Conservation (phyloP, 306 rosid species). For the Styphnolobium japonicum region DNA sequence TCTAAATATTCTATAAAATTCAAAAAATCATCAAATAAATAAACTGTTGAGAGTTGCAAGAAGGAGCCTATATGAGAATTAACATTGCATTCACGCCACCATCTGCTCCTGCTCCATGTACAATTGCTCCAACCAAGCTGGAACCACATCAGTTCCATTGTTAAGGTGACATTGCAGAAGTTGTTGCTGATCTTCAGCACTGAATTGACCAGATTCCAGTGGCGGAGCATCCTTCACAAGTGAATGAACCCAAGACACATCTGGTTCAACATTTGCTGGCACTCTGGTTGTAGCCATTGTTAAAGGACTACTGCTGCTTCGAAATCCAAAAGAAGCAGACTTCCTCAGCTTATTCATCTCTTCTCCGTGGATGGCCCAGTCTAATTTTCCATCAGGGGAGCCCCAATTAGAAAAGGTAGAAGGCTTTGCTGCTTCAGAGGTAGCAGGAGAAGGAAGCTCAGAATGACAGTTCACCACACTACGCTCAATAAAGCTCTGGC, state of each 20-base stretch:
- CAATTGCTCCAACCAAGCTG: constrained; percentile 81
- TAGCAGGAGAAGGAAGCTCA: constrained; percentile 49
- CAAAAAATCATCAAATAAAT: constrained; percentile 37
- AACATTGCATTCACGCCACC: constrained; percentile 46
- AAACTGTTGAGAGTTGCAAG: constrained; percentile 30
- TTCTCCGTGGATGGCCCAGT: constrained; percentile 67
- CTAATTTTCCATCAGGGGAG: constrained; percentile 64
- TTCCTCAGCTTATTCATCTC: constrained; percentile 73
- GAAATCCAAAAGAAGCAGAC: constrained; percentile 72
- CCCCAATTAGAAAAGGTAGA: constrained; percentile 63
- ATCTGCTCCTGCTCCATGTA: constrained; percentile 82
- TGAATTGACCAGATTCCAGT: constrained; percentile 24
- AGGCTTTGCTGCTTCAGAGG: constrained; percentile 30
- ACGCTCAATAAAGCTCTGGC: constrained; percentile 84
- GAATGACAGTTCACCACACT: constrained; percentile 39
- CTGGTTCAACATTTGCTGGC: constrained; percentile 41
- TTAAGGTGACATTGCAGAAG: constrained; percentile 44
- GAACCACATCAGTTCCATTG: constrained; percentile 48
- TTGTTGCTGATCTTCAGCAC: constrained; percentile 48
- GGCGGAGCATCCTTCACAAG: constrained; percentile 58
- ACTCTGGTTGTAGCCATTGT: constrained; percentile 13
- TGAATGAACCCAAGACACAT: constrained; percentile 76
- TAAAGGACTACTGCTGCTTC: constrained; percentile 40
- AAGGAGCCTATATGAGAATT: neutral
- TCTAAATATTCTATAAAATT: constrained; percentile 45